Conservation (phyloP, 768 basidiomycete genomes). For the Hygrocybe coccinea region DNA sequence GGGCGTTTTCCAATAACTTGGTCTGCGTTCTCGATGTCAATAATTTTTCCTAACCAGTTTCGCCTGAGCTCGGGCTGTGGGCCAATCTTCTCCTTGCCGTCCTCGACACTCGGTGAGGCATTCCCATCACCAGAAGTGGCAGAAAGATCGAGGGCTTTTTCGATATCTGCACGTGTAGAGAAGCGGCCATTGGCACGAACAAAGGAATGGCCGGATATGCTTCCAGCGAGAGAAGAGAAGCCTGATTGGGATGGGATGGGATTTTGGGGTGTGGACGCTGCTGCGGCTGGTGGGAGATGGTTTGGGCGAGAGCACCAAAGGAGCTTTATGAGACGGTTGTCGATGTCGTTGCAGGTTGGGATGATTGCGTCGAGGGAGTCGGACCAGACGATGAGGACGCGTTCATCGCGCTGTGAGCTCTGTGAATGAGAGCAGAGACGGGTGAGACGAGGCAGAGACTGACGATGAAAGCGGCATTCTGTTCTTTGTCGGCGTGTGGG, state of each 20-base stretch:
- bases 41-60: no score
- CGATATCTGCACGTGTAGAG: neutral
- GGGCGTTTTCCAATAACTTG: slow-evolving; percentile 21
- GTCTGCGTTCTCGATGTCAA: neutral
- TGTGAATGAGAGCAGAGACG: neutral
- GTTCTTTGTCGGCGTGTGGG: slow-evolving; percentile 78
- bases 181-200: neutral
- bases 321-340: slow-evolving; percentile 72
- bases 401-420: slow-evolving; percentile 62
- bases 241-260: slow-evolving; percentile 13
- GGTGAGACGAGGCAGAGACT: slow-evolving; percentile 23
- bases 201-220: neutral
- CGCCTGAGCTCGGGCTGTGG: no score
- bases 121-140: neutral
- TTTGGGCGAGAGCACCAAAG: slow-evolving; percentile 58
- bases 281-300: slow-evolving; percentile 25
- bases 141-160: neutral
- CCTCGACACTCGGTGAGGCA: no score
- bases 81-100: no score
- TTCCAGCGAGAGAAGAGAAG: slow-evolving; percentile 32
- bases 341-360: slow-evolving; percentile 66
- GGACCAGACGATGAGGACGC: slow-evolving; percentile 81
- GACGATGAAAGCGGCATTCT: slow-evolving; percentile 82
- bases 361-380: slow-evolving; percentile 76
- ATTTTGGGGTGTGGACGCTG: slow-evolving; percentile 25